A percentile compares a stretch with the other conserved stretches of the same genome.
phyloP scores from a whole-genome alignment of 2,329 filamentous ascomycete genomes.

The Dothideomycetes sp. region DNA sequence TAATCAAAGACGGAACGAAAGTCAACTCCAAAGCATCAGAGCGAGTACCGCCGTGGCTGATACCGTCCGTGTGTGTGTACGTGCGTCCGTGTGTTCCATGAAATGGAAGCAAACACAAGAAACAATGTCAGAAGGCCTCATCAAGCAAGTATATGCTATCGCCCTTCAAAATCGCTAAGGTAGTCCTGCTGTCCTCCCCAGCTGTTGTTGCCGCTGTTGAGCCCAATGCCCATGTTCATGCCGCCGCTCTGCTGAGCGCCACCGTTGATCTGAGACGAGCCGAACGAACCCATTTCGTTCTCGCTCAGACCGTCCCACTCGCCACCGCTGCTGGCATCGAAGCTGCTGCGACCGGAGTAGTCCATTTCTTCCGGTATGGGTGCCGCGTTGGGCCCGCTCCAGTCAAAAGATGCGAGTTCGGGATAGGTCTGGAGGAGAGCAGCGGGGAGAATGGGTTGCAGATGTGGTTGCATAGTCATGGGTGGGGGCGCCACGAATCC shows the following conservation, averaged over 20 bases:
- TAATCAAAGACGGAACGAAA: background rate
- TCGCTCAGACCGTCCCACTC: constrained; percentile 57
- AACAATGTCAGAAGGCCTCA: background rate
- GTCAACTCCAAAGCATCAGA: background rate
- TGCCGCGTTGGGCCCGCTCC: constrained; percentile 41
- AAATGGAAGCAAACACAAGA: background rate
- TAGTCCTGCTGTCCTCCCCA: constrained; percentile 13
- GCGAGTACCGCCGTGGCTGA: background rate
- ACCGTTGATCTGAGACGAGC: constrained; percentile 13
- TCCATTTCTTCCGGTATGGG: constrained; percentile 45
- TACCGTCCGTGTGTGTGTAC: too few species aligned
- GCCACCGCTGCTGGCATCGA: constrained; percentile 57
- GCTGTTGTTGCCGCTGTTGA: constrained; percentile 9
- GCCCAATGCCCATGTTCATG: constrained; percentile 11
- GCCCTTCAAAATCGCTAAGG: constrained; percentile 22
- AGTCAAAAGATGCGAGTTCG: constrained; percentile 80
- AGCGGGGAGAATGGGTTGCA: constrained; percentile 57
- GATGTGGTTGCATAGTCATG: constrained; percentile 25
- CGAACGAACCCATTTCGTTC: constrained; percentile 30
- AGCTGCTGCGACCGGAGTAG: constrained; percentile 67
- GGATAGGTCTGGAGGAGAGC: constrained; percentile 88
- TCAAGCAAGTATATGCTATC: constrained; percentile 10
- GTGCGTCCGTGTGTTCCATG: too few species aligned
- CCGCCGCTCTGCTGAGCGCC: constrained; percentile 9
- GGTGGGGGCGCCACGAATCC: constrained; percentile 22